Evolutionary conservation across 2,329 filamentous ascomycete genomes (phyloP), one percentile per base, ranked within the genome.

Genomic region (Sphaerulina musiva): DNA sequence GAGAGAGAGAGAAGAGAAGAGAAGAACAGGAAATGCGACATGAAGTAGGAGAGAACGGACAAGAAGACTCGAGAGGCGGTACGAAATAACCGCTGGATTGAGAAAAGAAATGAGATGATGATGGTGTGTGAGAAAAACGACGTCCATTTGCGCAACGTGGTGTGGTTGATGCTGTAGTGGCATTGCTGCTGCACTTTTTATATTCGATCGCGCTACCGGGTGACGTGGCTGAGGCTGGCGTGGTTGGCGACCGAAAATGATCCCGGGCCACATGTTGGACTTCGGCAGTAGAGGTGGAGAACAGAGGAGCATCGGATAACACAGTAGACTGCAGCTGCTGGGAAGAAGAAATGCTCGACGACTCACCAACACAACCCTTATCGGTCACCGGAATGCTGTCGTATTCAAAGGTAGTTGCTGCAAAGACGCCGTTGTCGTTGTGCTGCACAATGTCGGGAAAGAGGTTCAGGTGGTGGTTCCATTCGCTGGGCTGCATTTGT

Each of bases 371-470:
- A 69, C 72, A 78, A 46, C 70, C 71, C 68, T 77, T 76, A 55
- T 75, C 70, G 44, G 67, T 69, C 40, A 73, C 72, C 43, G 76
- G 68, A 54, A 79, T 76, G 34, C 62, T 67, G 4, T 79, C 75
- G 55, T 75, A 75, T 48, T 80, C 73, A 66, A 82, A 81, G 46
- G 78, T 72, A 64, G 87, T 80, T 40, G 77, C 73, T 60, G 79
- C 74, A 59, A 73, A 76, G 67, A 78, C 79, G 66, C 77, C 79
- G 66, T 77, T 74, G 55, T 79, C 74, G 65, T 76, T 74, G 56
- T 79, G 74, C 62, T 78, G 77, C 48, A 87, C 80, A 58, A 89
- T 86, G 65, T 76, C 73, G 31, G 84, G 84, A 60, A 52, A 86
- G 74, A 48, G 78, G 80, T 55, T 58, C 54, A 36, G 86, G 26